Conservation (phyloP, 345 rosid genomes). For the Citrus sp. region DNA sequence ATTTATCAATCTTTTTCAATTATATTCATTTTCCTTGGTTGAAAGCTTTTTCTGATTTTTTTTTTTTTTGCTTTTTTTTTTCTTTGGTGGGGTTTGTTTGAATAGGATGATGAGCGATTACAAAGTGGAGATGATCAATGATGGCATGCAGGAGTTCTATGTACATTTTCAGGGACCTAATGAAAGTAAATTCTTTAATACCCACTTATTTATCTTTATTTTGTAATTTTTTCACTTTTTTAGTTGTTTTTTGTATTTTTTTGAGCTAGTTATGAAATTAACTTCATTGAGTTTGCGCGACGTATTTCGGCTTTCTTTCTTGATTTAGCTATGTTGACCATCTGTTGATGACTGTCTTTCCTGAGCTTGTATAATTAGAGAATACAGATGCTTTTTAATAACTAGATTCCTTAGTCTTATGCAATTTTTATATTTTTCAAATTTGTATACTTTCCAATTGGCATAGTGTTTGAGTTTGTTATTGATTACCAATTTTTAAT, state of each 20-base stretch:
- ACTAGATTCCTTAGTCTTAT: not conserved
- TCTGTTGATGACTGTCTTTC: not conserved
- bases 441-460: not conserved
- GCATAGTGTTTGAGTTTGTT: not conserved
- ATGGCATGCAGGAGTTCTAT: slow-evolving; percentile 56
- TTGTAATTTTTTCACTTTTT: not conserved
- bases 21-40: slow-evolving; percentile 3
- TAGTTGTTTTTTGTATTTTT: slow-evolving; percentile 14
- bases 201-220: not conserved
- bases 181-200: slow-evolving; percentile 42
- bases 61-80: not conserved
- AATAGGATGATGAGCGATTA: slow-evolving; percentile 75
- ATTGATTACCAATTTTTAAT: not conserved
- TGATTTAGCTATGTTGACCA: slow-evolving; percentile 6
- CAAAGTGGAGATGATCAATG: slow-evolving; percentile 69
- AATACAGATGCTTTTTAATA: not conserved
- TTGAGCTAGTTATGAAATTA: not conserved
- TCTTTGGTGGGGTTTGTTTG: slow-evolving; percentile 11
- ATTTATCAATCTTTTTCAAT: not conserved
- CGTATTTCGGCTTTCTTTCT: not conserved
- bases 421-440: not conserved
- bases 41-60: not conserved
- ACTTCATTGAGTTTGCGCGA: slow-evolving; percentile 6
- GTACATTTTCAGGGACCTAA: slow-evolving; percentile 70
- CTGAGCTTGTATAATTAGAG: not conserved